These are phyloP conservation scores for Tulasnella sp. DNA, from an alignment of 768 basidiomycete species.

Conservation along the genomic window DNA sequence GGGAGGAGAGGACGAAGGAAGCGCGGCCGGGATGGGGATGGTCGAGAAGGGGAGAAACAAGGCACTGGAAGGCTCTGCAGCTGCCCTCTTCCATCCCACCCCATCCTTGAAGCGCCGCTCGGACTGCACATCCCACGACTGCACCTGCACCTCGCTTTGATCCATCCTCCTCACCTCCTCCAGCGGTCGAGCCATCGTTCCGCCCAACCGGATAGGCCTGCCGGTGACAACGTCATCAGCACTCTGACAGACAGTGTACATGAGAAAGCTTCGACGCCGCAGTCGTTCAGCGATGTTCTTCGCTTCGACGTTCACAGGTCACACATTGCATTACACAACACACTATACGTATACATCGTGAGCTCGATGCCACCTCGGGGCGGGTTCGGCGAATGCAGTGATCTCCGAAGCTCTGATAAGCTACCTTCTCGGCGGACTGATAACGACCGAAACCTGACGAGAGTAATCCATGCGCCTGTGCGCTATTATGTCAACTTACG, in stretches of 20 bases:
- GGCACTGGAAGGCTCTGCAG: background rate
- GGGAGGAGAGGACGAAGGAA: background rate
- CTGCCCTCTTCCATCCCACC: background rate
- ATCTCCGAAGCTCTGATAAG: background rate
- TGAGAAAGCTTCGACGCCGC: background rate
- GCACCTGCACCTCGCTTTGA: background rate
- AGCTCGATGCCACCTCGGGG: background rate
- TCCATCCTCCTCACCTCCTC: background rate
- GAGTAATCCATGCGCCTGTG: background rate
- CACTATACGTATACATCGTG: background rate
- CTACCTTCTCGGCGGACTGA: background rate
- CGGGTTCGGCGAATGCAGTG: background rate
- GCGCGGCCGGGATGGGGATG: background rate
- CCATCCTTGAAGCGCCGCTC: background rate
- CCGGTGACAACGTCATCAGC: background rate
- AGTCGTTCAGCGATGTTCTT: background rate
- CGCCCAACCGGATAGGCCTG: background rate
- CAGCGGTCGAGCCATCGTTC: background rate
- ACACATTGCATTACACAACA: background rate
- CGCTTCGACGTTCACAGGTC: background rate
- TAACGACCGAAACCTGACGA: background rate
- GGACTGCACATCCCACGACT: background rate
- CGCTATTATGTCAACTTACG: background rate
- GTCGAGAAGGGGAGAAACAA: background rate
- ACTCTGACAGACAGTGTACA: background rate